Conservation (phyloP, 139 green algal genomes). For the Zygnema circumcarinatum region DNA sequence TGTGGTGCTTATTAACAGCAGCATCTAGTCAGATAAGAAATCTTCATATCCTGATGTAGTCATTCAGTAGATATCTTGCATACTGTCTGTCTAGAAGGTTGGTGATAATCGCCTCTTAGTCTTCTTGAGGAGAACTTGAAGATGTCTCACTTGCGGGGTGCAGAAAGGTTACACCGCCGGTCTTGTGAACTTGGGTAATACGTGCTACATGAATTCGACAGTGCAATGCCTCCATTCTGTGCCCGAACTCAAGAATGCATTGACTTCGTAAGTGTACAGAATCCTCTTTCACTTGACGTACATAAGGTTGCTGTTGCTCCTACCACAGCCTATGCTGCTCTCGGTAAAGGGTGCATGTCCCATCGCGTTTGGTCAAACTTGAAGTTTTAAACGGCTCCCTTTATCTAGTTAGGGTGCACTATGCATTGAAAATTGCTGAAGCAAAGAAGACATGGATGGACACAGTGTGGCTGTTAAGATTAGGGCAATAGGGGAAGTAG, state of each 20-base stretch:
- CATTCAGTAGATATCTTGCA: too few species aligned
- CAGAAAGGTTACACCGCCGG: slow-evolving; percentile 80
- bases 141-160: too few species aligned
- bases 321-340: too few species aligned
- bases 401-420: background rate
- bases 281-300: background rate
- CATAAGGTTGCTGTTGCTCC: too few species aligned
- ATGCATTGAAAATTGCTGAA: too few species aligned
- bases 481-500: too few species aligned
- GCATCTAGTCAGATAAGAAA: slow-evolving; percentile 14
- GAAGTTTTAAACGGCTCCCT: background rate
- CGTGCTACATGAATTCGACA: slow-evolving; percentile 98
- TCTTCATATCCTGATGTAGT: too few species aligned
- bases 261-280: background rate
- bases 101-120: too few species aligned
- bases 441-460: too few species aligned
- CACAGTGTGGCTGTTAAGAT: too few species aligned
- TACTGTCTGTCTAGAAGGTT: too few species aligned
- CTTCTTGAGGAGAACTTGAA: too few species aligned
- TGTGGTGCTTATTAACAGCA: background rate
- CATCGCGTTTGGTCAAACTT: background rate
- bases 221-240: slow-evolving; percentile 89
- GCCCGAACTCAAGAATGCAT: slow-evolving; percentile 69
- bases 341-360: background rate
- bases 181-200: slow-evolving; percentile 95